These are phyloP conservation scores for Quercus ilex DNA, from an alignment of 306 rosid genomes.

Conservation along the genomic window DNA sequence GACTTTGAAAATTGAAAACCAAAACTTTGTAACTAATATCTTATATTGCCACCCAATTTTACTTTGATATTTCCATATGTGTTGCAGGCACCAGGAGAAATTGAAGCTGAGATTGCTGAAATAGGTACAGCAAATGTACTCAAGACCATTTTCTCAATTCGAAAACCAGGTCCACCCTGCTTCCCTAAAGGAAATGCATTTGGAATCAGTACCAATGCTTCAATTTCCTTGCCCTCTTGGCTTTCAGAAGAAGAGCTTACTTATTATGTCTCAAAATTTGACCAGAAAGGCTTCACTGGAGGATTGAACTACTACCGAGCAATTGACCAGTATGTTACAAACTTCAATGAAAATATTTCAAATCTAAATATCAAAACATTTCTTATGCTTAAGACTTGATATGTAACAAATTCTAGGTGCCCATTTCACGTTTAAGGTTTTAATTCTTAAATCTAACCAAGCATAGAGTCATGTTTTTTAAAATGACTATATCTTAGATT, in stretches of 20 bases:
- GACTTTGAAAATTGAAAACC: no score
- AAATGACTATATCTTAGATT: no score
- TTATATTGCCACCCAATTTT: not conserved
- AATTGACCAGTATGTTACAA: conserved; percentile 3
- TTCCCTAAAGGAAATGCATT: conserved; percentile 24
- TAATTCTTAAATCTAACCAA: no score
- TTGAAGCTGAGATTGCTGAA: conserved; percentile 28
- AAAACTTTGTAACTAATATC: no score
- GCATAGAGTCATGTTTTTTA: no score
- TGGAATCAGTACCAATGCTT: conserved; percentile 14
- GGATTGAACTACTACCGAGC: conserved; percentile 41
- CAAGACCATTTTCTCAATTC: conserved; percentile 24
- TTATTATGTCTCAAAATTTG: conserved; percentile 39
- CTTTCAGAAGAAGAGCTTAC: conserved; percentile 37
- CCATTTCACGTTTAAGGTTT: no score
- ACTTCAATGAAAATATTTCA: not conserved
- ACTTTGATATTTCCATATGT: not conserved
- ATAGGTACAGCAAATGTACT: conserved; percentile 10
- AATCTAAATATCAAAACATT: not conserved
- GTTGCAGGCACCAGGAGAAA: conserved; percentile 16
- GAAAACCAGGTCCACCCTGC: conserved; percentile 29
- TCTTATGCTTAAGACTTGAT: not conserved
- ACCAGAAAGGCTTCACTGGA: conserved; percentile 37
- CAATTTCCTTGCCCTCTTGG: conserved; percentile 39
- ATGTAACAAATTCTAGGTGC: no score